These are phyloP conservation scores for Leccinum fuscescens DNA, from an alignment of 1,284 basidiomycete species.

Conservation along the genomic window DNA sequence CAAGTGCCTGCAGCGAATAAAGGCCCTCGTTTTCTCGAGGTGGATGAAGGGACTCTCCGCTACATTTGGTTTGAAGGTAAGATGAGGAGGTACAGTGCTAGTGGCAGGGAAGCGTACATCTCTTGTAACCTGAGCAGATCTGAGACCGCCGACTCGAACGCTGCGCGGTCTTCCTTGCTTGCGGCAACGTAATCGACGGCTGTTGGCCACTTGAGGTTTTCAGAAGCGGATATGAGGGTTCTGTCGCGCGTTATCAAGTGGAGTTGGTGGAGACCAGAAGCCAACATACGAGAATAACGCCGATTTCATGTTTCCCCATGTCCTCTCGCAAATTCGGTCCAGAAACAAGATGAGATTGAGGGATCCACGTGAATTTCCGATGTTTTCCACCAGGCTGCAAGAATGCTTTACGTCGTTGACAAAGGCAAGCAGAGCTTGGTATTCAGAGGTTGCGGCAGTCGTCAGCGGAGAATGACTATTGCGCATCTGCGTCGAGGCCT, in stretches of 20 bases:
- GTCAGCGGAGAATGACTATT: constrained; percentile 41
- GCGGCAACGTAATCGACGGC: constrained; percentile 61
- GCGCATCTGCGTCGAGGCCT: constrained; percentile 49
- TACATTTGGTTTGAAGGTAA: constrained; percentile 38
- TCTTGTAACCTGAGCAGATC: constrained; percentile 77
- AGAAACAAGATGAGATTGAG: constrained; percentile 61
- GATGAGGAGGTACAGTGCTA: neutral
- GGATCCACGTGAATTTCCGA: constrained; percentile 33
- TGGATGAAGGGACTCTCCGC: constrained; percentile 42
- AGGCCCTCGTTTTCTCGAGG: constrained; percentile 49
- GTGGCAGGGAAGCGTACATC: constrained; percentile 51
- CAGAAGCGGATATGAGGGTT: constrained; percentile 59
- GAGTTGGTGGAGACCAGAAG: neutral
- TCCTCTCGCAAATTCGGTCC: constrained; percentile 56
- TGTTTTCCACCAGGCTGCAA: constrained; percentile 46
- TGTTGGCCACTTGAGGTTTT: constrained; percentile 81
- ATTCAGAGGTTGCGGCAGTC: constrained; percentile 52
- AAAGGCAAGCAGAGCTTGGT: constrained; percentile 60
- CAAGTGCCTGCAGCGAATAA: constrained; percentile 82
- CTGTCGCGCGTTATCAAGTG: constrained; percentile 38
- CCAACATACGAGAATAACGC: constrained; percentile 59
- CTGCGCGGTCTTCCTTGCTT: constrained; percentile 47
- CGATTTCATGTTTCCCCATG: constrained; percentile 75
- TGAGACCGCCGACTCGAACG: constrained; percentile 73
- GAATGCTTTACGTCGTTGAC: constrained; percentile 47